These are phyloP conservation scores for Sarocladium brachiariae DNA, from an alignment of 2,329 filamentous ascomycete genomes.

Conservation along the genomic window DNA sequence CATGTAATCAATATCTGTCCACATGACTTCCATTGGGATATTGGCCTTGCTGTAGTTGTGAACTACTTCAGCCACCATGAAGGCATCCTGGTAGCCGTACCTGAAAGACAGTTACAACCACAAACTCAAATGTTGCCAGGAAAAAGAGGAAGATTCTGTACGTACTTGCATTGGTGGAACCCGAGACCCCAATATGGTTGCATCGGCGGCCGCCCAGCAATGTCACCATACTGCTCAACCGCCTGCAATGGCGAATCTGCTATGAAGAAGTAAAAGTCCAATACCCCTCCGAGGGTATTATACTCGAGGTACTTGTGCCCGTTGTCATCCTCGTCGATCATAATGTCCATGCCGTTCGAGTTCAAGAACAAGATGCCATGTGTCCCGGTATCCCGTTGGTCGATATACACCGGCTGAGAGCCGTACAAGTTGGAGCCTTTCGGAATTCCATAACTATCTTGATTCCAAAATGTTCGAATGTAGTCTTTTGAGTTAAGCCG, in stretches of 20 bases:
- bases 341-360: slow-evolving; percentile 66
- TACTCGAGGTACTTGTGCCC: slow-evolving; percentile 69
- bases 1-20: slow-evolving; percentile 71
- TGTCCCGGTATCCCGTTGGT: slow-evolving; percentile 38
- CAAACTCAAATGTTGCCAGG: not conserved
- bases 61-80: slow-evolving; percentile 57
- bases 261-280: slow-evolving; percentile 75
- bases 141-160: not conserved
- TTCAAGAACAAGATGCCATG: slow-evolving; percentile 76
- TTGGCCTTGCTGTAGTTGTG: slow-evolving; percentile 56
- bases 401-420: slow-evolving; percentile 70
- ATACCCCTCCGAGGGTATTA: slow-evolving; percentile 68
- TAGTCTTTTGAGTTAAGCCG: slow-evolving; percentile 57
- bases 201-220: slow-evolving; percentile 66
- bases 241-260: slow-evolving; percentile 64
- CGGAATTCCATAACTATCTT: slow-evolving; percentile 57
- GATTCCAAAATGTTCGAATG: slow-evolving; percentile 61
- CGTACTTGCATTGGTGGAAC: slow-evolving; percentile 64
- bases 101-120: slow-evolving; percentile 25
- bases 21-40: slow-evolving; percentile 69
- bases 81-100: slow-evolving; percentile 75
- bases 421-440: slow-evolving; percentile 68
- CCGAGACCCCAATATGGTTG: slow-evolving; percentile 78
- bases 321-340: slow-evolving; percentile 55
- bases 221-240: slow-evolving; percentile 61